Conservation (phyloP, 2,329 filamentous ascomycete genomes). For the Fusarium chlamydosporum region DNA sequence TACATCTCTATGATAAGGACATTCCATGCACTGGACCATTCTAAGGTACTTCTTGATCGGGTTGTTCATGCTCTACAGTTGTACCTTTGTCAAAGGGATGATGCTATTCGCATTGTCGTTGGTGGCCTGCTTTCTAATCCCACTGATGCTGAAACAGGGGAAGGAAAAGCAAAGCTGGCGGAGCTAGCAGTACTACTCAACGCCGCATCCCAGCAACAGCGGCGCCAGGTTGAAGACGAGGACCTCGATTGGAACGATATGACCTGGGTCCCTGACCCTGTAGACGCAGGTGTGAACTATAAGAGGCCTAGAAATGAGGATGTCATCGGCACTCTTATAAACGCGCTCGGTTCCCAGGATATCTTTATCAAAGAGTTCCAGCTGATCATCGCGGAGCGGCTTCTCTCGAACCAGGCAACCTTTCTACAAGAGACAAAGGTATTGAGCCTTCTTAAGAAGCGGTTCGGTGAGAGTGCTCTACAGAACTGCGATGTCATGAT, state of each 20-base stretch:
- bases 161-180: constrained; percentile 67
- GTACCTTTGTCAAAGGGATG: constrained; percentile 82
- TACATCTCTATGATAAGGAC: constrained; percentile 85
- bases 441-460: constrained; percentile 86
- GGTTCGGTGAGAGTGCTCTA: constrained; percentile 86
- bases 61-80: constrained; percentile 80
- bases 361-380: constrained; percentile 96
- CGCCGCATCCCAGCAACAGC: constrained; percentile 69
- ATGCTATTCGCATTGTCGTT: constrained; percentile 83
- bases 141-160: constrained; percentile 64
- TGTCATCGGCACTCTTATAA: constrained; percentile 90
- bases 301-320: constrained; percentile 90
- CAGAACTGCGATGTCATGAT: constrained; percentile 99
- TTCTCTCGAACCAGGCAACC: constrained; percentile 75
- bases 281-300: constrained; percentile 94
- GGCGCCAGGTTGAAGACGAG: constrained; percentile 70
- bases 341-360: constrained; percentile 88
- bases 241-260: constrained; percentile 93
- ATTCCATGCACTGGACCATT: constrained; percentile 81
- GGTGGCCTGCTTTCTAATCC: constrained; percentile 77
- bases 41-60: constrained; percentile 81
- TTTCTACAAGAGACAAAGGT: constrained; percentile 87
- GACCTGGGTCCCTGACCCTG: constrained; percentile 91
- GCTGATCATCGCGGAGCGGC: constrained; percentile 85
- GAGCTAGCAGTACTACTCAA: constrained; percentile 78